Evolutionary conservation across 345 rosid species (phyloP).

Genomic region (Arabidopsis thaliana): DNA sequence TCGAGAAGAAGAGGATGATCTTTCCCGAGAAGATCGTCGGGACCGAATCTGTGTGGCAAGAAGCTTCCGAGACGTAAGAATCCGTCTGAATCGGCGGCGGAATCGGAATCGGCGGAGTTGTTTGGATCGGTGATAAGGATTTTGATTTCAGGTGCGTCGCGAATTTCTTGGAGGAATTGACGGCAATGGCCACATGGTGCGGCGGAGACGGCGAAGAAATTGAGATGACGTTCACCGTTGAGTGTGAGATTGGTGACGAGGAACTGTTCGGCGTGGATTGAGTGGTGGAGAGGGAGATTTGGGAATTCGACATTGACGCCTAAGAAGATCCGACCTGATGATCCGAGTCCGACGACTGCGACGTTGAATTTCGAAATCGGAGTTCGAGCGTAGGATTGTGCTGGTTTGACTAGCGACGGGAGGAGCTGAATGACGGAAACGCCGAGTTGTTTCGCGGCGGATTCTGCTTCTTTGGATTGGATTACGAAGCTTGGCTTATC

Average conservation of each 20-base stretch:
- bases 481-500: constrained; percentile 67
- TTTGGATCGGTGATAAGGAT: constrained; percentile 55
- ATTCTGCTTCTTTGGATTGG: constrained; percentile 66
- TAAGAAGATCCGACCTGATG: constrained; percentile 85
- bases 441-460: constrained; percentile 64
- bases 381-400: constrained; percentile 73
- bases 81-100: constrained; percentile 32
- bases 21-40: constrained; percentile 69
- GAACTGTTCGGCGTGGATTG: constrained; percentile 97
- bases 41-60: constrained; percentile 87
- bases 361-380: constrained; percentile 85
- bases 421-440: constrained; percentile 63
- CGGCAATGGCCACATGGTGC: constrained; percentile 99
- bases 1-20: constrained; percentile 74
- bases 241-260: constrained; percentile 83
- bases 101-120: constrained; percentile 6
- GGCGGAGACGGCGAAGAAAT: constrained; percentile 76
- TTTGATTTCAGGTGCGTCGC: constrained; percentile 61
- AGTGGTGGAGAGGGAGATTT: constrained; percentile 86
- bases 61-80: constrained; percentile 54
- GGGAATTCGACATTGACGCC: constrained; percentile 93
- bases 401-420: constrained; percentile 67
- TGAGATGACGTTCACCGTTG: constrained; percentile 63
- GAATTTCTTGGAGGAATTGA: constrained; percentile 89
- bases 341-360: constrained; percentile 82